Evolutionary conservation across 2,329 filamentous ascomycete species (phyloP).

Genomic region (Dactylellina sp.): DNA sequence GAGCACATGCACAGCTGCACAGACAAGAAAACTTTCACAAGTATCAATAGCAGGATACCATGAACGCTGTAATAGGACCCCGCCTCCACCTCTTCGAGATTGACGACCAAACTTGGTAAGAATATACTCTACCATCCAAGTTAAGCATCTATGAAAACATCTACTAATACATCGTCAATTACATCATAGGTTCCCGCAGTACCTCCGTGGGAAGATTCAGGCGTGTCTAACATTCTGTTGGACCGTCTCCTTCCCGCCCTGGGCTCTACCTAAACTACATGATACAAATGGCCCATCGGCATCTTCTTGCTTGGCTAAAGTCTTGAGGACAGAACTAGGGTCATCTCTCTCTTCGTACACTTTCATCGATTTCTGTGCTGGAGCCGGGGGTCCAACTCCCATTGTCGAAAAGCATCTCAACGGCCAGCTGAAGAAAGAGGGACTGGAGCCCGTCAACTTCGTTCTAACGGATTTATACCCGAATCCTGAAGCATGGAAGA

Average conservation of each 20-base stretch:
- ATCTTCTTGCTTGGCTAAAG: slow-evolving; percentile 71
- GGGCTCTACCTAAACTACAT: not conserved
- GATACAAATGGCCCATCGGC: slow-evolving; percentile 60
- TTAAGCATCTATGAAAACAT: slow-evolving; percentile 21
- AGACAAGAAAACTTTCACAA: too few relatives aligned
- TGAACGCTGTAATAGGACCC: slow-evolving; percentile 66
- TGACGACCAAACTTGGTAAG: slow-evolving; percentile 74
- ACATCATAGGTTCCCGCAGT: slow-evolving; percentile 72
- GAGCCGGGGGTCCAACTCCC: slow-evolving; percentile 77
- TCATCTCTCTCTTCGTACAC: slow-evolving; percentile 68
- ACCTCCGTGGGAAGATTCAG: slow-evolving; percentile 74
- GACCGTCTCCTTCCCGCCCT: slow-evolving; percentile 67
- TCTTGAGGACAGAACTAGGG: slow-evolving; percentile 69
- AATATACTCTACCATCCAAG: slow-evolving; percentile 45
- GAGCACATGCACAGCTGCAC: too few relatives aligned
- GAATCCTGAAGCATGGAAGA: slow-evolving; percentile 72
- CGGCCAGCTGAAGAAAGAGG: slow-evolving; percentile 53
- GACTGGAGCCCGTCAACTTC: slow-evolving; percentile 67
- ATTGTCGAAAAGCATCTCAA: slow-evolving; percentile 73
- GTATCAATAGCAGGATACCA: not conserved
- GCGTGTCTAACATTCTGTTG: slow-evolving; percentile 74
- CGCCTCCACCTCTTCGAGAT: slow-evolving; percentile 76
- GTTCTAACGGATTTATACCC: slow-evolving; percentile 76
- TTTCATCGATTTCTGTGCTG: slow-evolving; percentile 81
- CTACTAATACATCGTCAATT: slow-evolving; percentile 3